Base-by-base conservation (phyloP, 495 filamentous ascomycete genomes). In the Evansstolkia leycettana region DNA sequence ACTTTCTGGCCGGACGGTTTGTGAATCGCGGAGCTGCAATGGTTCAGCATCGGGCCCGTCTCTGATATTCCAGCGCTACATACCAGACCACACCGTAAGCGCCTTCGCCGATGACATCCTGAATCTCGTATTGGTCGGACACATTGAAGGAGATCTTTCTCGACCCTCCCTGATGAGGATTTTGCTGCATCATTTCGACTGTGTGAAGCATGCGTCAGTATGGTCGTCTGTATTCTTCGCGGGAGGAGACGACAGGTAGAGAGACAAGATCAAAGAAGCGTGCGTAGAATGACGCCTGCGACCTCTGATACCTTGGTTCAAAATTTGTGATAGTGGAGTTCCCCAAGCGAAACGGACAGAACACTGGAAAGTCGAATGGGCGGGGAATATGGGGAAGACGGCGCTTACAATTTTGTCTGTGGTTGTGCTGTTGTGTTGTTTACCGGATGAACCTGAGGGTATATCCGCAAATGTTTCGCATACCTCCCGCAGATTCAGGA, bases 121-220 rank as follows among this genome's bases (percentile, higher is more conserved):
- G 87, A 42, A 99, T 96, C 47, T 96, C 92, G 57, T 99, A 99
- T 61, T 99, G 92, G 52, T 99, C 92, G 46, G 86, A 94, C 28
- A 99, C 92, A 51, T 99, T 99, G 76, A 99, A 99, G 29, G 87
- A 94, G 55, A 99, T 99, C 76, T 96, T 99, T 41, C 92, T 74
- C 50, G 90, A 94, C 17, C 65, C 65, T 46, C 65, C 65, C 35
- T 58, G 55, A 31, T 64, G 57, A 34, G 62, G 58, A 36, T 50
- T 46, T 41, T 61, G 65, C 38, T 70, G 66, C 38, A 60, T 65
- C 69, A 73, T 73, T 15, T 29, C 47, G 42, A 6, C 36, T 42
- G 35, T 29, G 15, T 26, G 13, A 34, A n/a, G 20, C 20, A 23
- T 5, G 20, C 9, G 20, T 23, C 9, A 23, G 20, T 23, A 4